Evolutionary conservation across 2,329 filamentous ascomycete genomes (phyloP), one percentile per base, ranked within the genome.

Genomic region (Chaetomiaceae sp.): DNA sequence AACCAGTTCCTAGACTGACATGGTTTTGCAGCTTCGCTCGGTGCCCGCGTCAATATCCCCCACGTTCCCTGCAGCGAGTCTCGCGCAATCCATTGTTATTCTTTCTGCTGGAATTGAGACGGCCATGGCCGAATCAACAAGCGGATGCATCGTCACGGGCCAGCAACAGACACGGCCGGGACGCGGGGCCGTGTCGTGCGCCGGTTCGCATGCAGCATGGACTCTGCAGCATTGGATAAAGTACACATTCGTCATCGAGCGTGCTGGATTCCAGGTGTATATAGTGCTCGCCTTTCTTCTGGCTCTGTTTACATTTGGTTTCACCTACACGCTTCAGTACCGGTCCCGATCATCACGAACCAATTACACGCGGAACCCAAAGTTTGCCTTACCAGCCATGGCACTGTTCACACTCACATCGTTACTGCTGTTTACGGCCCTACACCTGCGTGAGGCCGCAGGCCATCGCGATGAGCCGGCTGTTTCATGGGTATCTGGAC

Each of bases 371-470:
- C 36, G 30, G 14, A 50, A 30, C 1, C 7, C 30, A 16, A 7
- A 9, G 18, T 5, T 46, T 4, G 11, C 23, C 36, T 25, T 48
- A 1, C 37, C 47, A 8, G 30, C 21, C 37, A 53, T 56, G 47
- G 50, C 43, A 1, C 4, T 50, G 13, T 34, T 50, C 18, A 37
- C 44, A 14, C 29, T 49, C 2, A 42, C 43, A 10, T 30, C 51
- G 2, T 21, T 57, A 2, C 9, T 52, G 32, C 29, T 55, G 8
- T 29, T 59, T 32, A 27, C 49, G 10, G 54, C 42, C 10, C n/a
- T 57, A 1, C 30, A 49, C 20, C 30, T 48, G 18, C 47, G 32
- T 4, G 3, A 16, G 13, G 40, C 23, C 6, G 47, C 37, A 5
- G 30, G 40, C 3, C 30, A 51, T 2, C 13, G 23, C 16, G 13